phyloP scores from a whole-genome alignment of 805 yeast species.

The Saccharomycopsis javanensis region DNA sequence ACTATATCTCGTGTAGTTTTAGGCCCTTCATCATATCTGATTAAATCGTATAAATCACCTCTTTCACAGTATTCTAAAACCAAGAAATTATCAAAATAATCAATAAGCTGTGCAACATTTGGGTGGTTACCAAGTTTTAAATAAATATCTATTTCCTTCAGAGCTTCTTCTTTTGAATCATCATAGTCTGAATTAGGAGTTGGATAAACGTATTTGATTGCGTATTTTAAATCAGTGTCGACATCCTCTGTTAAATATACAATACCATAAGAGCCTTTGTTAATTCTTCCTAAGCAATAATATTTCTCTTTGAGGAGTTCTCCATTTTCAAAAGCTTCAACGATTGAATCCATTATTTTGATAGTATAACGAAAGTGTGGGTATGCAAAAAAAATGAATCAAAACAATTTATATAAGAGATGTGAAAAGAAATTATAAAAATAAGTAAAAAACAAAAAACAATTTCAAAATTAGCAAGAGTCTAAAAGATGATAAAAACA shows the following conservation, averaged over 20 bases:
- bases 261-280: constrained; percentile 89
- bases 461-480: not conserved
- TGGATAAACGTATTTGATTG: constrained; percentile 76
- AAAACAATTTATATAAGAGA: not conserved
- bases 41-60: constrained; percentile 68
- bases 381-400: not conserved
- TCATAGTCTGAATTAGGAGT: constrained; percentile 34
- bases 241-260: constrained; percentile 79
- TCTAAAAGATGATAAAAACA: too few relatives aligned
- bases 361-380: not conserved
- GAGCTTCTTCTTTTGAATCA: constrained; percentile 20
- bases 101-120: constrained; percentile 68
- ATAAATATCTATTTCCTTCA: constrained; percentile 65
- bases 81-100: constrained; percentile 67
- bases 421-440: too few relatives aligned
- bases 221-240: constrained; percentile 47
- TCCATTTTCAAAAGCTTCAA: constrained; percentile 27
- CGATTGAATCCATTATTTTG: not conserved
- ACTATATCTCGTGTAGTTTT: constrained; percentile 75
- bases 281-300: constrained; percentile 59
- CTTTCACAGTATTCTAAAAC: constrained; percentile 81
- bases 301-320: constrained; percentile 53
- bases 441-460: too few relatives aligned
- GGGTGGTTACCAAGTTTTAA: constrained; percentile 60
- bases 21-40: constrained; percentile 65